phyloP scores from a whole-genome alignment of 305 asterid genomes.

The Caryopteris hybrid region DNA sequence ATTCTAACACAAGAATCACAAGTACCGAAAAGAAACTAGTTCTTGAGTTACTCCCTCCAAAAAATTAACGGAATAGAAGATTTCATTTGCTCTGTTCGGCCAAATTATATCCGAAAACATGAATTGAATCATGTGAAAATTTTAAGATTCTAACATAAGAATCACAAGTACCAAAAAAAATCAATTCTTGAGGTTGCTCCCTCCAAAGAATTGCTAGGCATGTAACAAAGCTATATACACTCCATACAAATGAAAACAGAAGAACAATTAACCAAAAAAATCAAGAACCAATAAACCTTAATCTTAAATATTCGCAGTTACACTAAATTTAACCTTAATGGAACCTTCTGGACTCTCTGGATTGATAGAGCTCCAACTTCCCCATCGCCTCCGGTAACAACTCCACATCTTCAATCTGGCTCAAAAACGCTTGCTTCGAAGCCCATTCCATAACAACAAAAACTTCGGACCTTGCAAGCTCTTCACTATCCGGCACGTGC shows the following conservation, averaged over 20 bases:
- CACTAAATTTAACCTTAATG: slow-evolving; percentile 26
- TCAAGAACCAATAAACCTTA: not conserved
- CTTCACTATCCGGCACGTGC: slow-evolving; percentile 80
- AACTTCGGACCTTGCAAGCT: slow-evolving; percentile 64
- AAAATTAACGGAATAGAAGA: no score
- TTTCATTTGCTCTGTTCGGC: no score
- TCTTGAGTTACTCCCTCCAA: no score
- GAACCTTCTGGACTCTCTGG: slow-evolving; percentile 67
- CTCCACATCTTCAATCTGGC: slow-evolving; percentile 42
- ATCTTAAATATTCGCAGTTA: slow-evolving; percentile 12
- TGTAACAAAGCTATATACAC: slow-evolving; percentile 47
- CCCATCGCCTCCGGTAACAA: slow-evolving; percentile 61
- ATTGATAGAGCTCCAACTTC: slow-evolving; percentile 81
- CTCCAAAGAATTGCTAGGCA: slow-evolving; percentile 22
- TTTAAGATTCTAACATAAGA: not conserved
- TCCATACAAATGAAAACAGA: slow-evolving; percentile 32
- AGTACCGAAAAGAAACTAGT: no score
- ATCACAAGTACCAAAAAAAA: not conserved
- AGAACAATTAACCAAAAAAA: slow-evolving; percentile 8
- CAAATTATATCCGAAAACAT: no score
- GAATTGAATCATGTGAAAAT: not conserved
- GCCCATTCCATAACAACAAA: slow-evolving; percentile 81
- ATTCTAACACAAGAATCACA: no score
- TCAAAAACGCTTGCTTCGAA: slow-evolving; percentile 43
- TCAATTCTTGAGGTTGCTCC: not conserved